Base-by-base conservation (phyloP, 1,284 basidiomycete species). In the Ganoderma leucocontextum region DNA sequence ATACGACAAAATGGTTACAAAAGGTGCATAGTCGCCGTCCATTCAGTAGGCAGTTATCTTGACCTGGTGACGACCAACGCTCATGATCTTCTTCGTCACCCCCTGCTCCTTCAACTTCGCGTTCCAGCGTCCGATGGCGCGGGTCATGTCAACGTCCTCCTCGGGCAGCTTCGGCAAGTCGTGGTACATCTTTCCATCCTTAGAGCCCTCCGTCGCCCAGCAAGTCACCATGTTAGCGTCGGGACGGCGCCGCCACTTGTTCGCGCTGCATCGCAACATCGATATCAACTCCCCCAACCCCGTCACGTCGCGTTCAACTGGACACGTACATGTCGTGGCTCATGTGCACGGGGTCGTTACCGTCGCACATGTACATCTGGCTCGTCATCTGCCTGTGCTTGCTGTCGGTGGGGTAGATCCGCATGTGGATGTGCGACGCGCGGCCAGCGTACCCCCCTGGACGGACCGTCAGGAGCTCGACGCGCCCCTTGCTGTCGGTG, bases 301-400 rank as follows among this genome's bases (percentile, higher is more conserved):
- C n/a, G 35, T 33, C 29, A 25, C n/a, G 17, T 17, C 25, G 41
- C 3, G 25, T 8, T 9, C 33, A 60, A 47, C n/a, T 19, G 25
- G 33, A 33, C 13, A 73, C 77, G 53, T 62, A 79, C 78, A 77
- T 64, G 61, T 79, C 78, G 1, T 35, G 35, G 25, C 62, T 33
- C 69, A 77, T 66, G 17, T 58, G 52, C 22, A 53, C 52, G 33
- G 61, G 22, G 61, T 75, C 69, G 68, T 79, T 79, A 22, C 65
- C 70, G 19, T 69, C 61, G 66, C 76, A 78, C 1, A 78, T 62
- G 60, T 78, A 78, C 60, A 74, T 62, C 69, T 79, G 77, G 4
- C 76, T 77, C 49, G 77, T 78, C 63, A 79, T 60, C 13, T 60
- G 36, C 15, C 72, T 68, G 47, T 66, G 74, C 55, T 60, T 63